Conservation (phyloP, 768 basidiomycete species). For the Rhizopogon roseolus region DNA sequence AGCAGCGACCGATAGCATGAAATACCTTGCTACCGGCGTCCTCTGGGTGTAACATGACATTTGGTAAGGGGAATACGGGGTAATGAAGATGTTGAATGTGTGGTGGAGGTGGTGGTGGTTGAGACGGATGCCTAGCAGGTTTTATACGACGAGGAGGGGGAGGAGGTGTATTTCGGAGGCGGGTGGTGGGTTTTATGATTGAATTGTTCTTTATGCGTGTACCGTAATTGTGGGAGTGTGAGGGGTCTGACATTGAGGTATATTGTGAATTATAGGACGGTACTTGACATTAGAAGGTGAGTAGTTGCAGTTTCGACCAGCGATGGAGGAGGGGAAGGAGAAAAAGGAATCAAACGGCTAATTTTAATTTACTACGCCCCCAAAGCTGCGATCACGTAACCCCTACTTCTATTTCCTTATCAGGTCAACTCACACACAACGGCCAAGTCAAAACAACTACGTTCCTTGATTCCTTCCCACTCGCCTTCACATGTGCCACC, state of each 20-base stretch:
- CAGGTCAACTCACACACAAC: too few species aligned
- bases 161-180: slow-evolving; percentile 42
- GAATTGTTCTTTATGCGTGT: slow-evolving; percentile 52
- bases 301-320: background rate
- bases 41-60: slow-evolving; percentile 68
- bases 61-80: slow-evolving; percentile 53
- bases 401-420: too few species aligned
- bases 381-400: too few species aligned
- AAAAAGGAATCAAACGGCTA: background rate
- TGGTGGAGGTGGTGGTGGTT: slow-evolving; percentile 8
- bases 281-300: background rate
- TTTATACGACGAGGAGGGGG: slow-evolving; percentile 28
- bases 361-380: too few species aligned
- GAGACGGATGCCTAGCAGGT: slow-evolving; percentile 19
- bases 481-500: too few species aligned
- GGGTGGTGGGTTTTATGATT: slow-evolving; percentile 46
- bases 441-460: too few species aligned
- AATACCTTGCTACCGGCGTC: slow-evolving; percentile 71
- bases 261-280: too few species aligned
- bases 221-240: slow-evolving; percentile 42
- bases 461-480: too few species aligned
- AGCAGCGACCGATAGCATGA: slow-evolving; percentile 65
- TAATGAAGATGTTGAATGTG: slow-evolving; percentile 7
- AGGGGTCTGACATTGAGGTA: slow-evolving; percentile 8
- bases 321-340: background rate